phyloP scores from a whole-genome alignment of 2,329 filamentous ascomycete genomes.

The Aspergillus alliaceus region DNA sequence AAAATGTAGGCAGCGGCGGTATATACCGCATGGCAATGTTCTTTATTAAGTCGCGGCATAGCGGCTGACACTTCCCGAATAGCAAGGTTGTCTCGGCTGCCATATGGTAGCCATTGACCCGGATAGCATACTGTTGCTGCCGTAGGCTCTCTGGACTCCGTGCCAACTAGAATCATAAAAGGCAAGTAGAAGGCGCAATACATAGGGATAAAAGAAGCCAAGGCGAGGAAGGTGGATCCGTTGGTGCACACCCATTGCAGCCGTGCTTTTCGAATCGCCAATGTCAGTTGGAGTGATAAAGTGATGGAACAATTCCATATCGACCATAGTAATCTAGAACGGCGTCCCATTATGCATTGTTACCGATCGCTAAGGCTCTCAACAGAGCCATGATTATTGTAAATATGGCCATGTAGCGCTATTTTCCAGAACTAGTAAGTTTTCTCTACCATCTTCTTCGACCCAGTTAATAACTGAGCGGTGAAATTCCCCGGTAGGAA shows the following conservation, averaged over 20 bases:
- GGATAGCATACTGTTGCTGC: not conserved
- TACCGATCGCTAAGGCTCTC: no score
- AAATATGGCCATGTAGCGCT: not conserved
- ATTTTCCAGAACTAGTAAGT: not conserved
- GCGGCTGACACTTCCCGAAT: slow-evolving; percentile 7
- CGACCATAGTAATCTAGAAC: slow-evolving; percentile 14
- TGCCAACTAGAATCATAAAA: slow-evolving; percentile 12
- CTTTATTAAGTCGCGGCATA: not conserved
- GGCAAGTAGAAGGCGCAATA: slow-evolving; percentile 14
- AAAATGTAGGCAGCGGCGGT: slow-evolving; percentile 9
- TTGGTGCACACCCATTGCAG: not conserved
- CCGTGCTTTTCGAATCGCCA: not conserved
- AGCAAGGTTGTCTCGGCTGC: slow-evolving; percentile 12
- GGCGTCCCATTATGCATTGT: no score
- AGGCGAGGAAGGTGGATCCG: slow-evolving; percentile 6
- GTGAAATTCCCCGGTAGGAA: not conserved
- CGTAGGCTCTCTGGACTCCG: not conserved
- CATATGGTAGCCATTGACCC: not conserved
- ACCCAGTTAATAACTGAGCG: not conserved
- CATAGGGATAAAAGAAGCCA: slow-evolving; percentile 12
- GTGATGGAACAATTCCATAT: slow-evolving; percentile 18
- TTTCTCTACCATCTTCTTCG: not conserved
- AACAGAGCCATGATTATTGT: no score
- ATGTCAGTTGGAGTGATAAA: slow-evolving; percentile 11
- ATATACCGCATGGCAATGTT: slow-evolving; percentile 9